A percentile compares a stretch with the other conserved stretches of the same genome.
Conservation (phyloP, 2,329 filamentous ascomycete species). For the Ilyonectria mors-panacis region DNA sequence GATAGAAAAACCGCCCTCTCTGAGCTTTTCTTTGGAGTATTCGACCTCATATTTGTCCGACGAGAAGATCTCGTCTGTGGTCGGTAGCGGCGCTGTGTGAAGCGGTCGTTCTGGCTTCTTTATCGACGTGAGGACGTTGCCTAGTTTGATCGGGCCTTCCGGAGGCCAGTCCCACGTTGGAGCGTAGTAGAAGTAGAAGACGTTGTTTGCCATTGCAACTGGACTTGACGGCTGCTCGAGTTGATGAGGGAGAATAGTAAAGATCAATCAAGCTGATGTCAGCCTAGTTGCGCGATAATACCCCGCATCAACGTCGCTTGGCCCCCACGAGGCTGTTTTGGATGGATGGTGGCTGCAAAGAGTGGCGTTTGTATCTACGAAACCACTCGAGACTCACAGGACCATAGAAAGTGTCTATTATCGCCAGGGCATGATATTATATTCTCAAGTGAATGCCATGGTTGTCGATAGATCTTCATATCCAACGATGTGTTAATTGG, state of each 20-base stretch:
- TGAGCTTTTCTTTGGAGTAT: conserved; percentile 25
- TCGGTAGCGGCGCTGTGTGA: neutral
- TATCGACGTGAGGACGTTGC: conserved; percentile 33
- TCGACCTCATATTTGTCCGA: conserved; percentile 18
- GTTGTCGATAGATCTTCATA: no score
- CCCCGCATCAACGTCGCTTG: neutral
- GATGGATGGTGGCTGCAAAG: no score
- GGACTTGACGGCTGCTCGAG: neutral
- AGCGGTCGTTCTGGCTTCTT: conserved; percentile 31
- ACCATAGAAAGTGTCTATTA: no score
- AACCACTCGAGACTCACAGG: no score
- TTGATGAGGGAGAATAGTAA: neutral
- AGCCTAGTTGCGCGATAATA: neutral
- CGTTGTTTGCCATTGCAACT: conserved; percentile 22
- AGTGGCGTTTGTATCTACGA: no score
- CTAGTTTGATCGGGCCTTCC: conserved; percentile 21
- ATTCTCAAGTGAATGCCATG: no score
- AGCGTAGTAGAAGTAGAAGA: conserved; percentile 25
- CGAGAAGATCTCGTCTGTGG: neutral
- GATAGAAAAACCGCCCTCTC: conserved; percentile 20
- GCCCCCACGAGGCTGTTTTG: no score
- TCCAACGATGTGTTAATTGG: no score
- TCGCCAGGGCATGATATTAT: neutral
- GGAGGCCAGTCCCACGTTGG: conserved; percentile 27
- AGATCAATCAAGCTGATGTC: neutral